A percentile compares a stretch with the other conserved stretches of the same genome.
Evolutionary conservation across 1,284 basidiomycete genomes (phyloP).

Genomic region (Irpex sp.): DNA sequence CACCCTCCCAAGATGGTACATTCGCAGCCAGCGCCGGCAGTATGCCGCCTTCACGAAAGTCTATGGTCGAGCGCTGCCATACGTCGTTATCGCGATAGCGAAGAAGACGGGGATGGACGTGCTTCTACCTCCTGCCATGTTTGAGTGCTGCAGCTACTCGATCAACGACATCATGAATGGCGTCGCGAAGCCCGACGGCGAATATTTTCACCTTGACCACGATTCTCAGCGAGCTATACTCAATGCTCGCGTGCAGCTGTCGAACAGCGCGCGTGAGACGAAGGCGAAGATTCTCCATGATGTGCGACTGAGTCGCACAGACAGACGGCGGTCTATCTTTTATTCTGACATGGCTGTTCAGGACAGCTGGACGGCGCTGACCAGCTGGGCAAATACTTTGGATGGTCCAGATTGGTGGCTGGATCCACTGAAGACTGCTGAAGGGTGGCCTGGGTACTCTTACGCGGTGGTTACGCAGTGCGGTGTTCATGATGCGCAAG

Average conservation of each 20-base stretch:
- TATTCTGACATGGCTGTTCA: background rate
- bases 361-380: background rate
- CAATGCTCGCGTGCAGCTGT: background rate
- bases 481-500: background rate
- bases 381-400: background rate
- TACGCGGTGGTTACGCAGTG: background rate
- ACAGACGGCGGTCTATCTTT: background rate
- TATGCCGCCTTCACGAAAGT: background rate
- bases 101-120: constrained; percentile 1
- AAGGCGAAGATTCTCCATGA: background rate
- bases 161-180: constrained; percentile 1
- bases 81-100: constrained; percentile 3
- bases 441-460: background rate
- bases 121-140: constrained; percentile 7
- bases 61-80: constrained; percentile 5
- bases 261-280: background rate
- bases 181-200: background rate
- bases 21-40: constrained; percentile 3
- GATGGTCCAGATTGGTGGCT: background rate
- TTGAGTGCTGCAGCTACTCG: constrained; percentile 9
- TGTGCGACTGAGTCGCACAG: background rate
- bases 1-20: constrained; percentile 5
- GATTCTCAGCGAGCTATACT: constrained; percentile 3
- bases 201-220: background rate
- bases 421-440: background rate